phyloP scores from a whole-genome alignment of 2,329 filamentous ascomycete species.

The Dryadomyces quercivorus region DNA sequence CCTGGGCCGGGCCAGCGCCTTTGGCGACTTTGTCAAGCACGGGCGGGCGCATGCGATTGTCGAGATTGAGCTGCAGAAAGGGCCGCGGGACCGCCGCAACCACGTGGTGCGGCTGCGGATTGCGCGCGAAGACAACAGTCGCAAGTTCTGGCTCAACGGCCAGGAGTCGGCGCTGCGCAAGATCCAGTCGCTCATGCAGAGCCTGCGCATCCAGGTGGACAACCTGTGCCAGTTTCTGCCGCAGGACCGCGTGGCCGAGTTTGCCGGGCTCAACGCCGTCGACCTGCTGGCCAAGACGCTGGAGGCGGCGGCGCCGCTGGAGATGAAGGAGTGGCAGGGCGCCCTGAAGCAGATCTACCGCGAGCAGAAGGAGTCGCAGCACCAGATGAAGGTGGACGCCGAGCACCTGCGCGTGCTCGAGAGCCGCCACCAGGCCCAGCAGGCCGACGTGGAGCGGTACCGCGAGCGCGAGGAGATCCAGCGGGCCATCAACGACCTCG shows the following conservation, averaged over 20 bases:
- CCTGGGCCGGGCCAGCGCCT: constrained; percentile 72
- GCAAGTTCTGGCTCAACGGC: constrained; percentile 67
- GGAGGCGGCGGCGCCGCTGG: constrained; percentile 68
- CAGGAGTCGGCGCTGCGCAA: constrained; percentile 47
- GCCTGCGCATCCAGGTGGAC: constrained; percentile 85
- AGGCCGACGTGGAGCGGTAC: constrained; percentile 73
- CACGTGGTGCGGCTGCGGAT: constrained; percentile 66
- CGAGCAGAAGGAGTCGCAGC: constrained; percentile 53
- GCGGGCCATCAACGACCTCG: constrained; percentile 50
- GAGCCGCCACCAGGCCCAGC: constrained; percentile 58
- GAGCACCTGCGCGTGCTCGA: constrained; percentile 58
- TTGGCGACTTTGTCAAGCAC: constrained; percentile 89
- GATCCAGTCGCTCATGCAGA: constrained; percentile 54
- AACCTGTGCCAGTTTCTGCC: constrained; percentile 96
- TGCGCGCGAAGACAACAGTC: constrained; percentile 68
- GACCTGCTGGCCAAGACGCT: constrained; percentile 78
- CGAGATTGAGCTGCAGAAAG: constrained; percentile 77
- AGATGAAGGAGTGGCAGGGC: constrained; percentile 71
- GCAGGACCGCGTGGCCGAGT: constrained; percentile 91
- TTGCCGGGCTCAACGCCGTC: constrained; percentile 70
- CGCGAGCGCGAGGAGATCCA: constrained; percentile 61
- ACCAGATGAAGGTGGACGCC: constrained; percentile 42
- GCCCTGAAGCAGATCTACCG: constrained; percentile 59
- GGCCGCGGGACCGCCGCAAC: constrained; percentile 48
- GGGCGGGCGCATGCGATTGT: constrained; percentile 65